Evolutionary conservation across 495 filamentous ascomycete genomes (phyloP).

Genomic region (Staphylotrichum longicolle): DNA sequence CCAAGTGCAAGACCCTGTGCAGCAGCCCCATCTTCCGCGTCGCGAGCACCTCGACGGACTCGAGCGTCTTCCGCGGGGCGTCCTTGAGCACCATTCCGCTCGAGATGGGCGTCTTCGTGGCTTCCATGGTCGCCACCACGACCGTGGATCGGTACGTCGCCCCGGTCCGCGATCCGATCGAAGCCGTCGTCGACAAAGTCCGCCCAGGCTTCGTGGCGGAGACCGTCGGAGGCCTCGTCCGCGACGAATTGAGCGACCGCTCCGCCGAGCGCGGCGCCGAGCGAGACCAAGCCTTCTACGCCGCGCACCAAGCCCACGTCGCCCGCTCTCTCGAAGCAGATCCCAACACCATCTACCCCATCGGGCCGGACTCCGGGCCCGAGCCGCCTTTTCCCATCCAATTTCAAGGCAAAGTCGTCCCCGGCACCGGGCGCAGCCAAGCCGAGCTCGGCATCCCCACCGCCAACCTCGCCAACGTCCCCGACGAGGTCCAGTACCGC

Average conservation of each 20-base stretch:
- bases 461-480: conserved; percentile 44
- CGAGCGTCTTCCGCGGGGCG: conserved; percentile 60
- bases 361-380: conserved; percentile 49
- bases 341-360: conserved; percentile 29
- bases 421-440: conserved; percentile 34
- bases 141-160: conserved; percentile 47
- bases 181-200: conserved; percentile 41
- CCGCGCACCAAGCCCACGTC: conserved; percentile 40
- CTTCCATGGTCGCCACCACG: conserved; percentile 51
- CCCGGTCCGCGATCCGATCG: conserved; percentile 46
- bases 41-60: conserved; percentile 57
- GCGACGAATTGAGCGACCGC: conserved; percentile 27
- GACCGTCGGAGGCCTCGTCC: conserved; percentile 44
- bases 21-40: conserved; percentile 63
- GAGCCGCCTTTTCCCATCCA: conserved; percentile 57
- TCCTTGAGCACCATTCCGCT: conserved; percentile 62
- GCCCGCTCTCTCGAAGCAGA: conserved; percentile 12
- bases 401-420: conserved; percentile 47
- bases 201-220: conserved; percentile 47
- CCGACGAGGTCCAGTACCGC: conserved; percentile 47
- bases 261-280: conserved; percentile 6
- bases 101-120: conserved; percentile 60
- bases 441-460: conserved; percentile 37
- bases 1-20: conserved; percentile 55
- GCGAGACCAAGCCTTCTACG: conserved; percentile 17